phyloP scores from a whole-genome alignment of 345 rosid genomes.

The Draba incana region DNA sequence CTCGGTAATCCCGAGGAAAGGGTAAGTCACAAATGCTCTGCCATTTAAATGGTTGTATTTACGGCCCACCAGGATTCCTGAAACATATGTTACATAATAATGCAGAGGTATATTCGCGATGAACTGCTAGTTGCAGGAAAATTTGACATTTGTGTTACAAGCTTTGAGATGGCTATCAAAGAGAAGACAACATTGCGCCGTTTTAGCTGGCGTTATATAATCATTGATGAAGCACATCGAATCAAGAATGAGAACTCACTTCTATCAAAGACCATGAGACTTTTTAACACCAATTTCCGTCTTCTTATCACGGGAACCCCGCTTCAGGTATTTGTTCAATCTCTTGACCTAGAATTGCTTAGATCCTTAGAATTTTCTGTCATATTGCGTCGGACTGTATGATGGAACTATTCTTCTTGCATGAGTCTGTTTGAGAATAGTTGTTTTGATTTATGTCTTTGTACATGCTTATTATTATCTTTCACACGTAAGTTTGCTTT shows the following conservation, averaged over 20 bases:
- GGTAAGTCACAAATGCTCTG: constrained; percentile 48
- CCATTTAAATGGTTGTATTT: background rate
- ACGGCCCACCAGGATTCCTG: constrained; percentile 1
- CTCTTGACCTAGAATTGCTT: constrained; percentile 1
- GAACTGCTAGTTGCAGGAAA: constrained; percentile 86
- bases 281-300: constrained; percentile 83
- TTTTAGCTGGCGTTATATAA: constrained; percentile 92
- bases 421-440: constrained; percentile 9
- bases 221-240: constrained; percentile 98
- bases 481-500: background rate
- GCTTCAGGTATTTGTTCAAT: constrained; percentile 74
- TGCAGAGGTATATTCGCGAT: constrained; percentile 81
- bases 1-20: constrained; percentile 99
- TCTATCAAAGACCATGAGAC: constrained; percentile 95
- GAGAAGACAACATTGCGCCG: constrained; percentile 81
- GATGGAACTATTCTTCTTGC: constrained; percentile 20
- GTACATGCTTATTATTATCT: constrained; percentile 12
- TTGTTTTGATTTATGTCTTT: background rate
- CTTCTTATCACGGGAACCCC: constrained; percentile 98
- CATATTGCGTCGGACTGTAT: background rate
- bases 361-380: background rate
- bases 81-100: constrained; percentile 21
- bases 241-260: constrained; percentile 95
- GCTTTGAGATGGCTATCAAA: constrained; percentile 97
- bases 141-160: constrained; percentile 91